phyloP scores from a whole-genome alignment of 768 basidiomycete genomes.

The Xerocomus spinulosus region DNA sequence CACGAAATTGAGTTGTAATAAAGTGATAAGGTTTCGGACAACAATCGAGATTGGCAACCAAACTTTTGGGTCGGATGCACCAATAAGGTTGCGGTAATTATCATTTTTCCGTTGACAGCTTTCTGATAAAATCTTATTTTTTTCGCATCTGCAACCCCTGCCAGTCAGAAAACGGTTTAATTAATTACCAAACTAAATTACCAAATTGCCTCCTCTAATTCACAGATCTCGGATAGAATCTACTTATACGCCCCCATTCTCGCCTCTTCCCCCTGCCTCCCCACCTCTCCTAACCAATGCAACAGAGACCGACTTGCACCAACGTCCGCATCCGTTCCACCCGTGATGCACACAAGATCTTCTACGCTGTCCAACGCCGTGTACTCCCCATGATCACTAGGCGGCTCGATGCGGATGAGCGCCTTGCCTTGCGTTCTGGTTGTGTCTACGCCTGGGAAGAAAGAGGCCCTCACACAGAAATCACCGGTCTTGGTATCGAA shows the following conservation, averaged over 20 bases:
- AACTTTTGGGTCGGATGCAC: slow-evolving; percentile 37
- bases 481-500: slow-evolving; percentile 77
- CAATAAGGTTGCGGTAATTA: slow-evolving; percentile 35
- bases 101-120: slow-evolving; percentile 20
- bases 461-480: slow-evolving; percentile 65
- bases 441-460: slow-evolving; percentile 68
- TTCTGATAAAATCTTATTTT: slow-evolving; percentile 26
- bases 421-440: slow-evolving; percentile 44
- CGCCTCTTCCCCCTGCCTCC: slow-evolving; percentile 12
- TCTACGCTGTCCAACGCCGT: slow-evolving; percentile 62
- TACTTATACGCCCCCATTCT: slow-evolving; percentile 24
- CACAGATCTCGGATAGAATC: slow-evolving; percentile 32
- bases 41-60: slow-evolving; percentile 43
- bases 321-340: slow-evolving; percentile 73
- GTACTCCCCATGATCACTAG: slow-evolving; percentile 68
- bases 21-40: slow-evolving; percentile 47
- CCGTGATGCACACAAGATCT: slow-evolving; percentile 77
- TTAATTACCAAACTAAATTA: slow-evolving; percentile 35
- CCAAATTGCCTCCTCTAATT: slow-evolving; percentile 22
- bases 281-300: slow-evolving; percentile 38
- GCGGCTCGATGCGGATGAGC: slow-evolving; percentile 74
- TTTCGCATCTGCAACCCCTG: slow-evolving; percentile 13
- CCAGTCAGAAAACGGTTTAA: slow-evolving; percentile 31
- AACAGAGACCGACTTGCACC: slow-evolving; percentile 62
- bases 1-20: slow-evolving; percentile 43